phyloP scores from a whole-genome alignment of 371 early-diverging fungal genomes.

The Apophysomyces variabilis region DNA sequence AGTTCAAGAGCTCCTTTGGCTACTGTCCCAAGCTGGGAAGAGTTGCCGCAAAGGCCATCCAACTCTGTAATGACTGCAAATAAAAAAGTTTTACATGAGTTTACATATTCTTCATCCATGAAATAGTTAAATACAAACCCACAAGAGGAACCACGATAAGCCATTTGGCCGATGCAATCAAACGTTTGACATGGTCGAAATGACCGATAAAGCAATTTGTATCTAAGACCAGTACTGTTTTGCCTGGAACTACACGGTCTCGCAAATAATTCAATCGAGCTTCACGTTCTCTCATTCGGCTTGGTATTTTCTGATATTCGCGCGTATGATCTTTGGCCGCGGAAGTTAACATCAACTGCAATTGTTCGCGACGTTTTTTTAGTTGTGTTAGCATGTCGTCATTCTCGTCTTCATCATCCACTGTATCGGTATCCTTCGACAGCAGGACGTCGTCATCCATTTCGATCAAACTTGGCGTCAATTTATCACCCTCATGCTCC shows the following conservation, averaged over 20 bases:
- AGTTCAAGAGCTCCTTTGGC: constrained; percentile 57
- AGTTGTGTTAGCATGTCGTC: constrained; percentile 50
- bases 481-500: neutral
- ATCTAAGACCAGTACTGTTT: constrained; percentile 65
- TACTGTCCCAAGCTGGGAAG: constrained; percentile 58
- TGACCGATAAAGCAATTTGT: constrained; percentile 73
- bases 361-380: constrained; percentile 46
- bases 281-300: constrained; percentile 39
- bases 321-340: constrained; percentile 20
- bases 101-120: neutral
- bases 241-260: constrained; percentile 48
- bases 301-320: constrained; percentile 29
- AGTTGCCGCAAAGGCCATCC: constrained; percentile 63
- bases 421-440: constrained; percentile 33
- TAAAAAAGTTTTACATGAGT: neutral
- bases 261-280: constrained; percentile 34
- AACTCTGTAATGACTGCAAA: constrained; percentile 63
- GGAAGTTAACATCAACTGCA: constrained; percentile 36
- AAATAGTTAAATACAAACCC: constrained; percentile 32
- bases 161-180: constrained; percentile 61
- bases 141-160: constrained; percentile 65
- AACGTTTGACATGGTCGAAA: constrained; percentile 53
- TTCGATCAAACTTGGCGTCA: constrained; percentile 28
- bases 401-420: constrained; percentile 38
- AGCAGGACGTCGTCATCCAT: constrained; percentile 51